Conservation (phyloP, 495 filamentous ascomycete genomes). For the Aspergillus hancockii region DNA sequence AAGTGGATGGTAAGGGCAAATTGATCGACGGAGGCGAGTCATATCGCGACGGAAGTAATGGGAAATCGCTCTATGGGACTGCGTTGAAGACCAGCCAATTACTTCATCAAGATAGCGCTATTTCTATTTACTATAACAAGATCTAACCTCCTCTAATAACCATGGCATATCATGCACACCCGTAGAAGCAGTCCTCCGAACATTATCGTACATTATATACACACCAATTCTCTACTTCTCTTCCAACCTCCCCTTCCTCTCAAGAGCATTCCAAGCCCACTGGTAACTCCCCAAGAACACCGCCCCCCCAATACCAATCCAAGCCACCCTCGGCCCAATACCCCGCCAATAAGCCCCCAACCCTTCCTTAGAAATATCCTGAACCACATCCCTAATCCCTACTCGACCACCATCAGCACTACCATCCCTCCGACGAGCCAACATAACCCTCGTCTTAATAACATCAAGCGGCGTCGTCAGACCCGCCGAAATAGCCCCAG, state of each 20-base stretch:
- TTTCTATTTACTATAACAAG: not conserved
- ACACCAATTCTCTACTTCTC: constrained; percentile 13
- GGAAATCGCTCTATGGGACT: too few relatives aligned
- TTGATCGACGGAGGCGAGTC: too few relatives aligned
- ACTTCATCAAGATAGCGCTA: too few relatives aligned
- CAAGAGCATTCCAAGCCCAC: constrained; percentile 76
- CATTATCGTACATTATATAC: constrained; percentile 11
- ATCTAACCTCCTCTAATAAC: not conserved
- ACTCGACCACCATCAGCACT: constrained; percentile 43
- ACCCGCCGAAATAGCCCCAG: constrained; percentile 83
- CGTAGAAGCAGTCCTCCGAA: not conserved
- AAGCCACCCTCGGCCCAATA: constrained; percentile 83
- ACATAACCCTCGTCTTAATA: constrained; percentile 94
- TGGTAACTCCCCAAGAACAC: constrained; percentile 97
- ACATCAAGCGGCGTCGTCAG: constrained; percentile 94
- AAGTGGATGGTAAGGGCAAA: constrained; percentile 42
- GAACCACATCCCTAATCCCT: constrained; percentile 58
- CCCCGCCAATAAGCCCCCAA: constrained; percentile 81
- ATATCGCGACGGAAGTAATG: too few relatives aligned
- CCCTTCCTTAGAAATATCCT: constrained; percentile 70
- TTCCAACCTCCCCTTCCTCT: constrained; percentile 31
- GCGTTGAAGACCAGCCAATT: too few relatives aligned
- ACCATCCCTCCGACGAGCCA: constrained; percentile 55
- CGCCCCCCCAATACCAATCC: constrained; percentile 92
- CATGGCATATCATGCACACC: not conserved